Evolutionary conservation across 2,329 filamentous ascomycete genomes (phyloP), one percentile per base, ranked within the genome.

Genomic region (Keithomyces neogunnii): DNA sequence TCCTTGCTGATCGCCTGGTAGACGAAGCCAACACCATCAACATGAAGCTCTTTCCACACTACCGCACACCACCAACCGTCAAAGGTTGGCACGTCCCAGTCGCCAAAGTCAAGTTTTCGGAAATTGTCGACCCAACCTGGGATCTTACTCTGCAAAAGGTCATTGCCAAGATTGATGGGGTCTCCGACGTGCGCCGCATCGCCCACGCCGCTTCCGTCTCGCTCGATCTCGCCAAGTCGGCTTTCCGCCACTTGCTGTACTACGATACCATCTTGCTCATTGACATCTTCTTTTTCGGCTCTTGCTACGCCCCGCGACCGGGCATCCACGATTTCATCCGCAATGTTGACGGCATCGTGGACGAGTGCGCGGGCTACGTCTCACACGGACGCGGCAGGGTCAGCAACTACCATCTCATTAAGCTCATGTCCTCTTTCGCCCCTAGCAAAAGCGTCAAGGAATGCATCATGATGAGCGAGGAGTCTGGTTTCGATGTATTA

Each of bases 11-110:
- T 35, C 6, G 26, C 30, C 26, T 10, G 3, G 8, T 9, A 90
- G 90, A 96, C 67, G 89, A 95, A 59, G 84, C 89, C 54, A 96
- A 96, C 66, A 96, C 89, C 0, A 84, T 96, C 68, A 96, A 96
- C 69, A 88, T 96, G 78, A 96, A 96, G 70, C 81, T 96, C 47
- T 96, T 96, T 66, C 90, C 89, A 0, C 84, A 88, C 45, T 86
- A 92, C 61, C 76, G 83, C 1, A 81, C 84, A 13, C 91, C 91
- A 2, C 84, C 89, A 0, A 77, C 83, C 3, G 85, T 97, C 51
- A 84, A 86, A 61, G 82, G 87, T 45, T 96, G 89, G 85, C 89
- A 97, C 63, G 93, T 99, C 2, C 93, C 93, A 3, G 81, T 99
- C 28, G 76, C 76, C 59, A 85, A 84, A 66, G 82, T 82, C 63